Percentiles rank a stretch among this genome's conserved stretches.
These are phyloP conservation scores for Sugiyamaella americana DNA, from an alignment of 805 yeast species.

Conservation along the genomic window DNA sequence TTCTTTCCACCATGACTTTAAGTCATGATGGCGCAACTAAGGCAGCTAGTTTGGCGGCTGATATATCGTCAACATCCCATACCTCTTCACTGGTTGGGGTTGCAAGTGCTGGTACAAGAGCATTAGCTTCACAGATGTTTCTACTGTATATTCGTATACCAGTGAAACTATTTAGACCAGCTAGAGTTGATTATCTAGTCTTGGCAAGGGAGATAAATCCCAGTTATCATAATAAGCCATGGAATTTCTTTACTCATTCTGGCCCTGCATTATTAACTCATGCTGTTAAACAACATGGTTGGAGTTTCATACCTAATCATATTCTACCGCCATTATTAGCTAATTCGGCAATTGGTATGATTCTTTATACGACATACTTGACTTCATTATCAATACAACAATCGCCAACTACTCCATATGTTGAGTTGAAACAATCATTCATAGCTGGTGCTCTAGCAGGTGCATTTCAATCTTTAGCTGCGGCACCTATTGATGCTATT, in stretches of 20 bases:
- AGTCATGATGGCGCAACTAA: not conserved
- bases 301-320: constrained; percentile 80
- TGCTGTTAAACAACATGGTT: constrained; percentile 72
- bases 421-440: constrained; percentile 32
- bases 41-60: too few species aligned
- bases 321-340: constrained; percentile 81
- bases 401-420: not conserved
- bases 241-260: constrained; percentile 60
- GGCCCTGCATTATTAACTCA: constrained; percentile 65
- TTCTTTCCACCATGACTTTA: not conserved
- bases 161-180: constrained; percentile 82
- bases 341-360: constrained; percentile 83
- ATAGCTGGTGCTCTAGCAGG: constrained; percentile 85
- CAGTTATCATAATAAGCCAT: constrained; percentile 28
- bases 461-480: constrained; percentile 77
- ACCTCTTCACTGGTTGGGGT: constrained; percentile 53
- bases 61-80: not conserved
- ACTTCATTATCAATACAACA: constrained; percentile 27
- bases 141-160: constrained; percentile 74
- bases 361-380: constrained; percentile 77
- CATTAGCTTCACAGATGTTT: constrained; percentile 71
- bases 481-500: constrained; percentile 91
- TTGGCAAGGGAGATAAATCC: constrained; percentile 35
- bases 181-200: constrained; percentile 73
- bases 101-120: constrained; percentile 80